Conservation (phyloP, 2,329 filamentous ascomycete species). For the Calonectria multiphialidica region DNA sequence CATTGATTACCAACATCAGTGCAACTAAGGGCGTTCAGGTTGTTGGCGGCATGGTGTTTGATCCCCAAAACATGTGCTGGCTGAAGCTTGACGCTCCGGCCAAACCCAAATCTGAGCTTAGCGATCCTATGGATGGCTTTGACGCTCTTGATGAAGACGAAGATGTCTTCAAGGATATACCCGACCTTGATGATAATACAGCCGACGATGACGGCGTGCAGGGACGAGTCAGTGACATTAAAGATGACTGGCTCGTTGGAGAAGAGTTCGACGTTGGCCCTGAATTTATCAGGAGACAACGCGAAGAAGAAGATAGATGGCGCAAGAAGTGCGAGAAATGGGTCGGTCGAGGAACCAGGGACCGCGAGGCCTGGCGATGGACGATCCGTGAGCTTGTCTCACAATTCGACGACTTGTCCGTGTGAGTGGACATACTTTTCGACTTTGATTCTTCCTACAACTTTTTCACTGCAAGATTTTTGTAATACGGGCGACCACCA, state of each 20-base stretch:
- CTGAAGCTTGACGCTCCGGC: conserved; percentile 76
- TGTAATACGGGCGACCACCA: conserved; percentile 38
- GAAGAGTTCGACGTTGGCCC: conserved; percentile 99
- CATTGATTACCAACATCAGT: conserved; percentile 92
- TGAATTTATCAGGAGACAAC: conserved; percentile 89
- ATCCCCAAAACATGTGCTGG: conserved; percentile 98
- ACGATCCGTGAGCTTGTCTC: conserved; percentile 72
- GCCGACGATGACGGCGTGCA: conserved; percentile 62
- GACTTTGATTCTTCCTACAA: conserved; percentile 30
- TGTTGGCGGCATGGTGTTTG: conserved; percentile 98
- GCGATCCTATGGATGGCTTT: conserved; percentile 72
- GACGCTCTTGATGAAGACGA: conserved; percentile 87
- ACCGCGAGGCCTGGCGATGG: conserved; percentile 81
- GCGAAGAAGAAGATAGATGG: conserved; percentile 94
- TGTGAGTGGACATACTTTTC: conserved; percentile 41
- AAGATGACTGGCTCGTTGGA: conserved; percentile 86
- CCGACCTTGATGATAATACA: conserved; percentile 82
- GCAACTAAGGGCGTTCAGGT: conserved; percentile 89
- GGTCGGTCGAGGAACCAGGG: conserved; percentile 72
- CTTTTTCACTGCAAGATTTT: conserved; percentile 35
- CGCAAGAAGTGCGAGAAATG: conserved; percentile 88
- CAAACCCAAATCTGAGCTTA: conserved; percentile 60
- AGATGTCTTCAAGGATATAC: conserved; percentile 94
- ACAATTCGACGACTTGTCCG: conserved; percentile 54
- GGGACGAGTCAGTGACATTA: conserved; percentile 70